phyloP scores from a whole-genome alignment of 306 rosid genomes.

The Gastrolobium bilobum region DNA sequence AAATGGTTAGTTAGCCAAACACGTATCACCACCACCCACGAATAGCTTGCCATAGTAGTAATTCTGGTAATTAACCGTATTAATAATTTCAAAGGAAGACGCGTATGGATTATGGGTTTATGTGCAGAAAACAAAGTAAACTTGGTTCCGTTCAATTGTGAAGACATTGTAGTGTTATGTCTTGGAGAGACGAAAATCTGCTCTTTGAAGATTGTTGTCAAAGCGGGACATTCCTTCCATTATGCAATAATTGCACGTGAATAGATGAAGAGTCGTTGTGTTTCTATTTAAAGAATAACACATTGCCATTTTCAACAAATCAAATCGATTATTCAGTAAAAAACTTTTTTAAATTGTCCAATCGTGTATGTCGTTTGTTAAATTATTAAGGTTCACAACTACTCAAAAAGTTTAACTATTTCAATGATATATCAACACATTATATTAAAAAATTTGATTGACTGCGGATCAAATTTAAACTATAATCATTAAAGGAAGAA shows the following conservation, averaged over 20 bases:
- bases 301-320: conserved; percentile 11
- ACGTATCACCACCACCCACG: not conserved
- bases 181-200: not conserved
- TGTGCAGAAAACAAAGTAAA: not conserved
- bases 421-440: not conserved
- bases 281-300: not conserved
- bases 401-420: not conserved
- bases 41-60: not conserved
- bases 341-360: not conserved
- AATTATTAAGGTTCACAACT: not conserved
- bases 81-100: not conserved
- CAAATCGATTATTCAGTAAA: not conserved
- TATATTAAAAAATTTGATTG: not conserved
- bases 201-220: not conserved
- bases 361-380: not conserved
- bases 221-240: conserved; percentile 4
- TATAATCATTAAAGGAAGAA: not conserved
- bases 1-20: not conserved
- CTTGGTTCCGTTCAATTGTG: not conserved
- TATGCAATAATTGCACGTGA: not conserved
- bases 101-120: not conserved
- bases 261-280: not conserved
- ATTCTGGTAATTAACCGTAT: not conserved
- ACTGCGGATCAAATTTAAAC: not conserved
- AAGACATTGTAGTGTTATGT: not conserved